Percentiles rank a stretch among this genome's conserved stretches.
These are phyloP conservation scores for Wickerhamiella nectarea DNA, from an alignment of 805 yeast species.

Conservation along the genomic window DNA sequence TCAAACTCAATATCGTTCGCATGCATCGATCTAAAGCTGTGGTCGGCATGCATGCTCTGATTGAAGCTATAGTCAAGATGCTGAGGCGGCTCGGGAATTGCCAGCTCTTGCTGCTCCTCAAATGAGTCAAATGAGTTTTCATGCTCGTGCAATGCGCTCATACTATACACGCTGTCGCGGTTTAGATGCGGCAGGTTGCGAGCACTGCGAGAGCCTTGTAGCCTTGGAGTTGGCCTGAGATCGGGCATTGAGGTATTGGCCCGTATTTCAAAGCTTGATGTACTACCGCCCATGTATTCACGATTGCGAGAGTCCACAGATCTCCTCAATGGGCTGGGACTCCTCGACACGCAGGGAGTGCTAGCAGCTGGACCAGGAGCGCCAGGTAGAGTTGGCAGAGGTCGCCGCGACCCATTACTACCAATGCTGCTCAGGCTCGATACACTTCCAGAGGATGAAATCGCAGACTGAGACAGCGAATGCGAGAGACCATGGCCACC, in stretches of 20 bases:
- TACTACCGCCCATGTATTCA: too few species aligned
- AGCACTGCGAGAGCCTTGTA: background rate
- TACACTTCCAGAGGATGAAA: background rate
- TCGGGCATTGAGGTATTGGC: slow-evolving; percentile 8
- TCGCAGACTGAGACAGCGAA: background rate
- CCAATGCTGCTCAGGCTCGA: slow-evolving; percentile 7
- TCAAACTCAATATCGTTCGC: background rate
- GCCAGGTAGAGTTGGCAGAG: slow-evolving; percentile 3
- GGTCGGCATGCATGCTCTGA: slow-evolving; percentile 2
- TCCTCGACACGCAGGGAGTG: background rate
- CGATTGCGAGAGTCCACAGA: background rate
- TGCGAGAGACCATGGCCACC: slow-evolving; percentile 2
- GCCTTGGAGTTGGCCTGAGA: background rate
- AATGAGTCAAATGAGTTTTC: background rate
- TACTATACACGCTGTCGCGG: background rate
- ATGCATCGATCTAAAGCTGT: background rate
- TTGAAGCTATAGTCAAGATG: background rate
- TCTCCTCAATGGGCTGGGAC: slow-evolving; percentile 3
- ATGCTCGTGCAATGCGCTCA: background rate
- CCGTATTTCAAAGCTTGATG: too few species aligned
- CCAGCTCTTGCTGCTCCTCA: background rate
- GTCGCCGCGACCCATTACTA: slow-evolving; percentile 2
- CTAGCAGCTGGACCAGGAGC: background rate
- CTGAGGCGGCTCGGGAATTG: slow-evolving; percentile 8
- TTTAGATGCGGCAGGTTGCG: background rate